phyloP scores from a whole-genome alignment of 2,329 filamentous ascomycete genomes.

The Chaetothyriales sp. region DNA sequence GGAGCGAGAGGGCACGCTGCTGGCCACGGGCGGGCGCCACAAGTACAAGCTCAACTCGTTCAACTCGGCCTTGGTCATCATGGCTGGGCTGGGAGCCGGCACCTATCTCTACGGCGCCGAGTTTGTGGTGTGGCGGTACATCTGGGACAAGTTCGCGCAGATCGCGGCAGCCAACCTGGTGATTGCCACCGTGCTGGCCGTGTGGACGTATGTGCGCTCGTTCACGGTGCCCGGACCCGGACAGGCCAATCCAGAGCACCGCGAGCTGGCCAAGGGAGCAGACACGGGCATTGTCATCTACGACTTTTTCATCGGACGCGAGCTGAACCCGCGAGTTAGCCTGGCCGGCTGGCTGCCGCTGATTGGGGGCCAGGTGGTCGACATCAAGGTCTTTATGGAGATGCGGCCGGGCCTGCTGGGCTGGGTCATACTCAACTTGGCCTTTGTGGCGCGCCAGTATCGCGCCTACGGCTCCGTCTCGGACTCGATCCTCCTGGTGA shows the following conservation, averaged over 20 bases:
- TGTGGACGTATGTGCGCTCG: constrained; percentile 67
- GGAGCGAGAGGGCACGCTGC: constrained; percentile 54
- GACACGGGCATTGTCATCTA: constrained; percentile 75
- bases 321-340: constrained; percentile 74
- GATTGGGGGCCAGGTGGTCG: constrained; percentile 57
- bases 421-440: constrained; percentile 74
- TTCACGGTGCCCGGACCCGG: constrained; percentile 56
- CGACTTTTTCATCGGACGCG: constrained; percentile 93
- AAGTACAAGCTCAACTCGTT: constrained; percentile 77
- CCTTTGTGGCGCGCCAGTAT: constrained; percentile 80
- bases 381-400: constrained; percentile 83
- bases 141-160: constrained; percentile 80
- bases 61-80: constrained; percentile 57
- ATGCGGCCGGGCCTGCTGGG: constrained; percentile 82
- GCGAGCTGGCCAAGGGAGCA: constrained; percentile 71
- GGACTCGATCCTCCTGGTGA: constrained; percentile 72
- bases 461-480: constrained; percentile 68
- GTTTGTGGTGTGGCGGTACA: constrained; percentile 82
- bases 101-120: constrained; percentile 64
- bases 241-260: constrained; percentile 54
- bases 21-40: constrained; percentile 58
- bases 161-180: constrained; percentile 71
- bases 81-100: constrained; percentile 58
- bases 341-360: constrained; percentile 46
- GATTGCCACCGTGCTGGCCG: constrained; percentile 58